Evolutionary conservation across 1,284 basidiomycete species (phyloP), one percentile per base, ranked within the genome.

Genomic region (Exobasidium cylindrosporum): DNA sequence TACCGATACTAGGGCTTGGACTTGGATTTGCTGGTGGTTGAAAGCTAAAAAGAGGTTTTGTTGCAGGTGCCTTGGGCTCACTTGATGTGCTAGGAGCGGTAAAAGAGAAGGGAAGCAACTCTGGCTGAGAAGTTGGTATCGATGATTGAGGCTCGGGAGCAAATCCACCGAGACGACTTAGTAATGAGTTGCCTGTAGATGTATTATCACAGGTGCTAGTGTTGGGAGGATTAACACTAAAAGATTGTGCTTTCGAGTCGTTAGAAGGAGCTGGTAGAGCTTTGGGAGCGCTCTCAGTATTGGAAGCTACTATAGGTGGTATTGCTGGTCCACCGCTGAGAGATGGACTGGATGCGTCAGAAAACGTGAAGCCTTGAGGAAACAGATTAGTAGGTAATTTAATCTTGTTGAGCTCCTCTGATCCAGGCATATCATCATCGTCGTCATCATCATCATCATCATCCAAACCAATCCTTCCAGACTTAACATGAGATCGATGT

Each of bases 371-470:
- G 23, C 73, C 67, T 30, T 62, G 50, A 3, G 77, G 76, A 60
- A 78, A 78, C 45, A 77, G 57, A 54, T 64, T 69, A 35, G 67
- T 61, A 3, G 77, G 77, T 52, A 76, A 47, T 64, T 75, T 76
- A 66, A 79, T 79, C 69, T 76, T 77, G 29, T 68, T 62, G 21
- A 79, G 61, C 23, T 76, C 77, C 49, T 67, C 71, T 0, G 73
- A 69, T 30, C 69, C 70, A 3, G 72, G 72, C 32, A 69, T 47
- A n/a, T 70, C 73, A 5, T 76, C 73, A 35, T 77, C 72, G 26
- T 76, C 77, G n/a, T 71, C 74, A 10, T 67, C 66, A 17, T 74
- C 72, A 29, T 75, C 73, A n/a, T 65, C 64, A 35, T 47, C 30
- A 47, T 72, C 70, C 26, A 68, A 65, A 35, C 72, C 68, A 52